Evolutionary conservation across 179 eudicot genomes (phyloP), one percentile per base, ranked within the genome.

Genomic region (Vitellaria paradoxa): DNA sequence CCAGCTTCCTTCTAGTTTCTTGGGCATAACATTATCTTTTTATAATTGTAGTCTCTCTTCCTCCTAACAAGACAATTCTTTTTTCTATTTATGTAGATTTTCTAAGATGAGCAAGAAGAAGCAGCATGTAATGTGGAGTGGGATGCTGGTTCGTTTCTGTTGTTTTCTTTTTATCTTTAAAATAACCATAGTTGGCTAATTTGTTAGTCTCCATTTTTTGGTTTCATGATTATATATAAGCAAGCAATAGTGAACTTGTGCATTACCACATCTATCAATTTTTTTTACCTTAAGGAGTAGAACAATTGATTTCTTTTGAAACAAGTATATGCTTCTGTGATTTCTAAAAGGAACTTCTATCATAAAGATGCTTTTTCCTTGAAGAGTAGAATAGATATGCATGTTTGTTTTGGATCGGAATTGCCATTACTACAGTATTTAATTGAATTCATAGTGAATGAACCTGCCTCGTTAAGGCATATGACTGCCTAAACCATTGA

Each of bases 31-130:
- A 75, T 75, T 30, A 30, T 0, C 37, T 30, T 30, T 30, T 2
- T 2, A n/a, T 26, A 14, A n/a, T 6, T 62, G 71, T 14, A 15
- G 26, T 20, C 72, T 68, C 56, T 56, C 50, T 45, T 42, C 60
- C 67, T 69, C 71, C 3, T 20, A 20, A 42, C 63, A 70, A 53
- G 46, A 23, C 26, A 26, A 0, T 60, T 9, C 0, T 17, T 52
- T 42, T 59, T 50, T 49, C 40, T 67, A 57, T 65, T 52, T 52
- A 13, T 81, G 81, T 79, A 95, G 99, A 84, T 79, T 91, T 67
- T 88, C 95, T 69, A 84, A 47, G 69, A 88, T 95, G 99, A 90
- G 59, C 47, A 80, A 78, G 81, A 93, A 93, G 84, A 88, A 93
- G 83, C 89, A 73, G 77, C 76, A 84, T 67, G 40, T 46, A 76